phyloP scores from a whole-genome alignment of 163 green algal species.

The Chloromonas sp. region DNA sequence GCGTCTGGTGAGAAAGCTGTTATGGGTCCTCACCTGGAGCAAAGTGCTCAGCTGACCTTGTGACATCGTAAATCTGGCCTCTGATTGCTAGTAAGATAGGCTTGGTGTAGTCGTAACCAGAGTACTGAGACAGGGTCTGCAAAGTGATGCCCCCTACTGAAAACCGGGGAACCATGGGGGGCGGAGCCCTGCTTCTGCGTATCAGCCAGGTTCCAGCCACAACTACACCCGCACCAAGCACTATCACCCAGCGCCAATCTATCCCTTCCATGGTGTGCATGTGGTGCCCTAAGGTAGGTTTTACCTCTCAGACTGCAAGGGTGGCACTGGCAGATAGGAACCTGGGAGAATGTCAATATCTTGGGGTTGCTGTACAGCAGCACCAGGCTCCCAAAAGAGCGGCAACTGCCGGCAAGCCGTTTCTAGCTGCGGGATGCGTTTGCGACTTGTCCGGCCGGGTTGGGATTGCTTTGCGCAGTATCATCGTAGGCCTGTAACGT shows the following conservation, averaged over 20 bases:
- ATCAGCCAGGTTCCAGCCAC: background rate
- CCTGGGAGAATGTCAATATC: no score
- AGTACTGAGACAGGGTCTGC: conserved; percentile 30
- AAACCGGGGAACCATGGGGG: conserved; percentile 4
- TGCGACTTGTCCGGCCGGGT: no score
- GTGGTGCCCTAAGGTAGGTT: no score
- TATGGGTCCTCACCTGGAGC: conserved; percentile 54
- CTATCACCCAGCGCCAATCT: background rate
- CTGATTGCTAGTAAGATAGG: conserved; percentile 57
- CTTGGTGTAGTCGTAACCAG: conserved; percentile 61
- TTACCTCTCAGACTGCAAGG: no score
- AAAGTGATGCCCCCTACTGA: conserved; percentile 42
- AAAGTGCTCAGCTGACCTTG: conserved; percentile 51
- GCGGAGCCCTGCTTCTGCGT: background rate
- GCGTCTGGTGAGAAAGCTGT: no score
- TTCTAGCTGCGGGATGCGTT: no score
- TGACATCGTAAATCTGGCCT: conserved; percentile 76
- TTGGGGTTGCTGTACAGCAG: no score
- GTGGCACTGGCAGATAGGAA: no score
- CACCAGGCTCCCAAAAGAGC: no score
- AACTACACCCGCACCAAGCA: background rate
- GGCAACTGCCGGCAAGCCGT: no score
- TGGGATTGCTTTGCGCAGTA: no score
- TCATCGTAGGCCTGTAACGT: no score
- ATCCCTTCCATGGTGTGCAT: background rate